Evolutionary conservation across 2,329 filamentous ascomycete species (phyloP), one percentile per base, ranked within the genome.

Genomic region (Ploettnerulaceae sp.): DNA sequence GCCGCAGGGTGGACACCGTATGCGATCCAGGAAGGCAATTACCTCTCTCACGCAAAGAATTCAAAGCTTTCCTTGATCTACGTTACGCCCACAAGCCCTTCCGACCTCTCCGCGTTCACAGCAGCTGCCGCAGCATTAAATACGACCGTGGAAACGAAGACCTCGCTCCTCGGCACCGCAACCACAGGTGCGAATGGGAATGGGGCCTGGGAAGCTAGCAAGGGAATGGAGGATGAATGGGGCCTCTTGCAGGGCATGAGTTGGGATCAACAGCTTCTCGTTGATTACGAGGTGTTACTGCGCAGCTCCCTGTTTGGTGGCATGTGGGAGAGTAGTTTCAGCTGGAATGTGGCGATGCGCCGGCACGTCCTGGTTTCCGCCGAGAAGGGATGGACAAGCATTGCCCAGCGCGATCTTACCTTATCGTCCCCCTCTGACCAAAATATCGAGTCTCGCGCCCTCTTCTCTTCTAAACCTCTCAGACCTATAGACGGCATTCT

Each of bases 201-300:
- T 29, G 26, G 26, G 26, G 14, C 4, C 29, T 17, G n/a, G 28
- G 15, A 12, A 22, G 28, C 20, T 3, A 32, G 15, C 2, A 32
- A 51, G 31, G 47, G 36, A 4, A 47, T 42, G 5, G 39, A 48
- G 28, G 12, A n/a, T 0, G 69, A 71, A 32, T 54, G 60, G 4
- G 43, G 33, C 8, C 48, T 51, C 11, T 58, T 74, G 5, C 28
- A 61, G 7, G 41, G 41, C 7, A 55, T 75, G 32, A 66, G 59
- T 4, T 72, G 67, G 66, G 70, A 73, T 53, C 71, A 75, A 60
- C 66, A 67, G 31, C 66, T 65, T 0, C 58, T 74, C 14, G 65
- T 75, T 4, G 73, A 76, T 58, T 74, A 69, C 56, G 71, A 73
- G 58, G 64, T 75, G 4, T 56, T 74, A 55, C 57, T 69, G 42